Evolutionary conservation across 805 yeast genomes (phyloP), one percentile per base, ranked within the genome.

Genomic region (Pichia scutulata): DNA sequence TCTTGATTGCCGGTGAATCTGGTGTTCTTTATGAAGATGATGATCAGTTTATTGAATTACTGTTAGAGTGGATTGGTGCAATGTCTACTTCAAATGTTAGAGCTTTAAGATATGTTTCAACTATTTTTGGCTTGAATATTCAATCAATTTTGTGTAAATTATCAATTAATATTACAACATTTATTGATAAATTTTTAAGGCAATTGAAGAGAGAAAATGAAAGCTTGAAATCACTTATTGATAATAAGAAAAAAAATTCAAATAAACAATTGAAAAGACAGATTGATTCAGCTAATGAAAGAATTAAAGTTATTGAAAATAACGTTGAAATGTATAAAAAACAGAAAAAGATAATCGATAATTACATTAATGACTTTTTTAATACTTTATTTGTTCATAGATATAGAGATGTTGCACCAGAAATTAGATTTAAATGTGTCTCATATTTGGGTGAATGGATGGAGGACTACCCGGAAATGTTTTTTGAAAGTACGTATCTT

Each of bases 351-450:
- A 75, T 77, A 1, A 58, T 83, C 4, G 77, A 75, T 37, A 81
- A 74, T 47, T 78, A 78, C 49, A 72, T 86, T 39, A 78, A 75
- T 50, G 95, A 88, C 54, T 74, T 86, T 10, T 76, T 81, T 30
- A 81, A 78, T 55, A 73, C 84, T 2, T 76, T 84, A 9, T 86
- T 88, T 62, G 77, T 80, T 12, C 87, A 84, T 60, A 71, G 97
- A 56, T 86, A 86, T 62, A 80, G 89, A 55, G 97, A 90, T 64
- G 74, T 83, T 14, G 95, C 88, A 60, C 78, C 82, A 7, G 62
- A 64, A 7, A 85, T 90, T 36, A 74, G 97, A 57, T 75, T 76
- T 28, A 89, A 84, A 51, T 84, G 96, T 49, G 70, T 87, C 57
- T 58, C 64, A 9, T 73, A 75, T 36, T 69, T 89, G 46, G 81